Base-by-base conservation (phyloP, 2,329 filamentous ascomycete species). In the Eutypa lata region DNA sequence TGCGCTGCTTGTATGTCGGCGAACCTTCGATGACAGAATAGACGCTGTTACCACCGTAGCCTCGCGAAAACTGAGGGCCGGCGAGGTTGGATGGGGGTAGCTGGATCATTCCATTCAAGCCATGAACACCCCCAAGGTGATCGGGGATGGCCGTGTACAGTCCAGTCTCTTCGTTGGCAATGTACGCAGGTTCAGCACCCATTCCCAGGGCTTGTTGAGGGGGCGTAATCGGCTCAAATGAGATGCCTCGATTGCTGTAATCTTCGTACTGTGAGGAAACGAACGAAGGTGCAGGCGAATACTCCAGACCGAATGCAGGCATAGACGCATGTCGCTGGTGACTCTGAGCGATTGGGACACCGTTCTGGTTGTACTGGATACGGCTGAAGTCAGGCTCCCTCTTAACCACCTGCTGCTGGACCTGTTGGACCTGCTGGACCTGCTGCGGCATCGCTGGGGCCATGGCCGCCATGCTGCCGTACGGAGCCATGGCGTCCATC, bases 231-330 rank as follows among this genome's bases (percentile, higher is more conserved):
- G 94, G 94, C 79, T 99, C 94, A 69, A 93, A 99, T 2, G 93
- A 97, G 65, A 97, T 86, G 49, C 91, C 94, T 53, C 94, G 89
- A 69, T 92, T 93, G 82, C 91, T 96, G 79, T 97, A 99, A 71
- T 97, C 93, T 69, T 97, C 94, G 65, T 93, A 96, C 66, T 97
- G 92, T 1, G 94, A 97, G n/a, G 94, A 97, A 49, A 96, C 92
- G 67, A 97, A 97, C 1, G 94, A 97, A 2, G 94, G 94, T 0
- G 94, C 94, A 50, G 94, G 94, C 16, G 94, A 99, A 77, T 97
- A 99, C 73, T 99, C 94, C 71, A 97, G 87, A 47, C 76, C 82
- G 70, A 96, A 99, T 19, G 91, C 89, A 48, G 94, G 94, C 91
- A 99, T 97, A n/a, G 94, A 99, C 56, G 92, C 89, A 74, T 97